Percentiles rank a stretch among this genome's conserved stretches.
phyloP scores from a whole-genome alignment of 495 filamentous ascomycete genomes.

The Xylaria curta region DNA sequence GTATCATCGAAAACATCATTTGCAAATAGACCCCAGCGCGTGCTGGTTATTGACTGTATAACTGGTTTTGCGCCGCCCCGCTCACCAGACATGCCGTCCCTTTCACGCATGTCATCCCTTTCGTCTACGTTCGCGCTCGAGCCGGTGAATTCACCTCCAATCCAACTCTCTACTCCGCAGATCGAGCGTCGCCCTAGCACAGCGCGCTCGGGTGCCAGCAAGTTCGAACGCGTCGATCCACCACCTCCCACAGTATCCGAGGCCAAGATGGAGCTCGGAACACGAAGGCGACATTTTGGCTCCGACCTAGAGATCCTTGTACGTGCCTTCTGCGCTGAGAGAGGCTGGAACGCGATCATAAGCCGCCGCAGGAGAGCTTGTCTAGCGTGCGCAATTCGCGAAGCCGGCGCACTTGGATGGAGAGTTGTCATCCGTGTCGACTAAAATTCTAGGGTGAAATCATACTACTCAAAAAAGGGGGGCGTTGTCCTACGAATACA shows the following conservation, averaged over 20 bases:
- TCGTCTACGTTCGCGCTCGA: slow-evolving; percentile 41
- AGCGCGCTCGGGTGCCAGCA: slow-evolving; percentile 35
- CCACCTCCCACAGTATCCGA: slow-evolving; percentile 42
- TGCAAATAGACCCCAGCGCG: slow-evolving; percentile 45
- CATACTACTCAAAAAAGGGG: background rate
- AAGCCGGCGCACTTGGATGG: slow-evolving; percentile 71
- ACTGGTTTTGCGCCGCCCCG: slow-evolving; percentile 52
- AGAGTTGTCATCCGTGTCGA: slow-evolving; percentile 69
- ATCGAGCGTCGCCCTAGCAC: slow-evolving; percentile 39
- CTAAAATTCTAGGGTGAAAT: slow-evolving; percentile 30
- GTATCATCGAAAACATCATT: slow-evolving; percentile 37
- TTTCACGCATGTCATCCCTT: slow-evolving; percentile 42
- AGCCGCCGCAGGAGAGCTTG: slow-evolving; percentile 68
- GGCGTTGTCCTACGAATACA: background rate
- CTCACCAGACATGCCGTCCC: slow-evolving; percentile 38
- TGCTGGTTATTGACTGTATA: slow-evolving; percentile 62
- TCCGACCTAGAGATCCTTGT: slow-evolving; percentile 68
- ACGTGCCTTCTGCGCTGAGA: slow-evolving; percentile 72
- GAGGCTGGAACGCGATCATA: slow-evolving; percentile 71
- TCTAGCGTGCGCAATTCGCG: slow-evolving; percentile 70
- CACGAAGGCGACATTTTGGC: slow-evolving; percentile 57
- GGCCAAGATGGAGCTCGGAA: slow-evolving; percentile 57
- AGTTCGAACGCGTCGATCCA: slow-evolving; percentile 40
- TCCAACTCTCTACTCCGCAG: slow-evolving; percentile 31
- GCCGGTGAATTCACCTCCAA: slow-evolving; percentile 26